Evolutionary conservation across 2,329 filamentous ascomycete genomes (phyloP).

Genomic region (Ascochyta pisi): DNA sequence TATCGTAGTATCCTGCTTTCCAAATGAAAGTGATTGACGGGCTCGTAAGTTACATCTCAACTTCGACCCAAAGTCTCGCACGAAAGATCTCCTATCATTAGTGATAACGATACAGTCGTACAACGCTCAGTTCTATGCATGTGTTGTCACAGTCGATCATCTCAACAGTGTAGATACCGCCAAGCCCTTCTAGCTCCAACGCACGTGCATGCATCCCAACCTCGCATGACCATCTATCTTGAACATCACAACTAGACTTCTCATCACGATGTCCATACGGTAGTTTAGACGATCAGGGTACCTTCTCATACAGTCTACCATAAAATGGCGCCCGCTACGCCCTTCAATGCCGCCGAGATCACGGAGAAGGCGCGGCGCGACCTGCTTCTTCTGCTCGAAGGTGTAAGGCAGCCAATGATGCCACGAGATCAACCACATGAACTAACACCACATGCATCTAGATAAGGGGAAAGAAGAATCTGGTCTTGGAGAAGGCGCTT

Average conservation of each 20-base stretch:
- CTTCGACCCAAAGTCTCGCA: no score
- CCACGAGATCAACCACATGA: conserved; percentile 35
- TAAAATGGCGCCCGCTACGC: conserved; percentile 70
- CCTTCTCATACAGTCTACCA: neutral
- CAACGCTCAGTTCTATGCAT: neutral
- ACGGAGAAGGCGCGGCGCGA: conserved; percentile 85
- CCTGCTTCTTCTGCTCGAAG: conserved; percentile 88
- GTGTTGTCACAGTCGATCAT: neutral
- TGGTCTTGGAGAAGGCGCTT: conserved; percentile 89
- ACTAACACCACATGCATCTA: conserved; percentile 53
- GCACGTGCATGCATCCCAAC: conserved; percentile 20
- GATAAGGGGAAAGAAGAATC: conserved; percentile 98
- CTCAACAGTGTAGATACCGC: conserved; percentile 1
- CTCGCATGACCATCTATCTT: conserved; percentile 3
- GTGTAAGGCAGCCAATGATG: conserved; percentile 71
- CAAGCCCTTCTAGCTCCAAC: conserved; percentile 14
- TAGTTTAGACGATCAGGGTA: neutral
- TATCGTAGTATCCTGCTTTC: neutral
- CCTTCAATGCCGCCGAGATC: conserved; percentile 78
- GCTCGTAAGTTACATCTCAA: no score
- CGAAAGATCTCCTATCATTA: no score
- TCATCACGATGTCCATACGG: conserved; percentile 7
- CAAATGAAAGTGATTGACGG: neutral
- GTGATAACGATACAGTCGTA: no score
- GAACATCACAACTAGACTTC: neutral